Percentiles rank a stretch among this genome's conserved stretches.
Evolutionary conservation across 192 early-diverging fungal species (phyloP).

Genomic region (Coemansia interrupta): DNA sequence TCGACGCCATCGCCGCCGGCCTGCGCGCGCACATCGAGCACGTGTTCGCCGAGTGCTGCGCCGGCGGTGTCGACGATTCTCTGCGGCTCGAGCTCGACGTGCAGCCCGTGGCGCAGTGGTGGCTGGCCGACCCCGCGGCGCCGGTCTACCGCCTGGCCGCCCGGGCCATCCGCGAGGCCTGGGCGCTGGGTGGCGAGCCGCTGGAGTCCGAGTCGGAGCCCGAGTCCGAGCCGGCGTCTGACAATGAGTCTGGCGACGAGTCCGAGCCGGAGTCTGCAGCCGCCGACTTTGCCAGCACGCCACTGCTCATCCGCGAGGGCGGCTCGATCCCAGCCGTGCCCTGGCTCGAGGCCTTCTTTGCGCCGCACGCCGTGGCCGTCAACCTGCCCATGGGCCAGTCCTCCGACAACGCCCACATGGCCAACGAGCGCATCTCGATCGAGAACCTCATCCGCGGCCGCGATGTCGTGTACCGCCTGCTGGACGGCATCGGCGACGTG

Average conservation of each 20-base stretch:
- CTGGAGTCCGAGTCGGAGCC: no score
- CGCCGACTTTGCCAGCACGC: no score
- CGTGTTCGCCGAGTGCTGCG: slow-evolving; percentile 41
- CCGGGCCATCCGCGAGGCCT: slow-evolving; percentile 55
- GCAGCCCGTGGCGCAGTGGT: slow-evolving; percentile 66
- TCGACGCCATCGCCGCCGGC: slow-evolving; percentile 58
- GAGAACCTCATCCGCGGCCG: slow-evolving; percentile 66
- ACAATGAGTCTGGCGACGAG: background rate
- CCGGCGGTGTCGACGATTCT: slow-evolving; percentile 7
- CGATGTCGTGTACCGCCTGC: slow-evolving; percentile 59
- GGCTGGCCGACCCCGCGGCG: slow-evolving; percentile 67
- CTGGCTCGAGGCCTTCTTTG: slow-evolving; percentile 67
- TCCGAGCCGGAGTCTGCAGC: no score
- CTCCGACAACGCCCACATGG: slow-evolving; percentile 75
- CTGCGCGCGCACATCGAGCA: slow-evolving; percentile 57
- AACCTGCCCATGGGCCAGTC: slow-evolving; percentile 79
- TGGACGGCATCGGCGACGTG: slow-evolving; percentile 30
- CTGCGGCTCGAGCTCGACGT: slow-evolving; percentile 57
- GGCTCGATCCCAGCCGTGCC: slow-evolving; percentile 74
- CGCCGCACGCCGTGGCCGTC: slow-evolving; percentile 58
- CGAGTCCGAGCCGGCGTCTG: background rate
- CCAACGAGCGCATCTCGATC: slow-evolving; percentile 71
- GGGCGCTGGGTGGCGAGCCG: slow-evolving; percentile 10
- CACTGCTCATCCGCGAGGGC: slow-evolving; percentile 73
- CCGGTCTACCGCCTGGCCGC: slow-evolving; percentile 68